These are phyloP conservation scores for Pythium phragmiticola DNA, from an alignment of 352 stramenopile genomes.

Conservation along the genomic window DNA sequence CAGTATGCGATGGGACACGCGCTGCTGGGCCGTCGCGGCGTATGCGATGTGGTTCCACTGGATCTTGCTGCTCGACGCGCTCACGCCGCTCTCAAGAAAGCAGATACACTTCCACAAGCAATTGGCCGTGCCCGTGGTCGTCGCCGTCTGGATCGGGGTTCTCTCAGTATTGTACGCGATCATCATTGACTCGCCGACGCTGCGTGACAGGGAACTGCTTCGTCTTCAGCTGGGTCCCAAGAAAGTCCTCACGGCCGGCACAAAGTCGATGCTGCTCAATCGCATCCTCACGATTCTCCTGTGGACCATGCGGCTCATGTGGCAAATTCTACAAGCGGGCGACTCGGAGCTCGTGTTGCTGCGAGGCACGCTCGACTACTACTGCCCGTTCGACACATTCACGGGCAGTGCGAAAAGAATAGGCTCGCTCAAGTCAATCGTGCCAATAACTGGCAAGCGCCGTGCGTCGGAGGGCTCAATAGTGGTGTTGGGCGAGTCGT, in stretches of 20 bases:
- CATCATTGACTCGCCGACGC: conserved; percentile 15
- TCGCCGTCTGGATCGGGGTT: conserved; percentile 22
- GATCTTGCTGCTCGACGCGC: conserved; percentile 21
- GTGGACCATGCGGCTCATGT: conserved; percentile 22
- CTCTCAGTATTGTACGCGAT: conserved; percentile 8
- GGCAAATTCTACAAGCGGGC: conserved; percentile 6
- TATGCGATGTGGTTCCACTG: conserved; percentile 28
- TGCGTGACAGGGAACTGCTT: conserved; percentile 10
- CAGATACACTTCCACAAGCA: conserved; percentile 16
- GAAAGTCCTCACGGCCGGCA: conserved; percentile 1
- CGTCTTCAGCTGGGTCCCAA: not conserved
- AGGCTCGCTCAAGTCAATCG: conserved; percentile 1
- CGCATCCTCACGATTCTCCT: conserved; percentile 21
- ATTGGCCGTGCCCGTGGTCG: conserved; percentile 12
- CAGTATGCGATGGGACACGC: conserved; percentile 18
- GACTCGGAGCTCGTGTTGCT: conserved; percentile 24
- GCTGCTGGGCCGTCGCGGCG: conserved; percentile 16
- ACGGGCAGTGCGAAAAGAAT: not conserved
- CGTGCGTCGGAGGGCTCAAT: not conserved
- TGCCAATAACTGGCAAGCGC: not conserved
- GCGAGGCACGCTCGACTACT: conserved; percentile 19
- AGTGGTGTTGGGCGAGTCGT: not conserved
- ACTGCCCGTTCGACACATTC: conserved; percentile 23
- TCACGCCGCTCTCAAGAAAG: conserved; percentile 8
- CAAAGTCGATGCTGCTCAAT: conserved; percentile 23